A percentile compares a stretch with the other conserved stretches of the same genome.
Conservation (phyloP, 202 grass and related monocot species). For the Cymbopogon flexuosus region DNA sequence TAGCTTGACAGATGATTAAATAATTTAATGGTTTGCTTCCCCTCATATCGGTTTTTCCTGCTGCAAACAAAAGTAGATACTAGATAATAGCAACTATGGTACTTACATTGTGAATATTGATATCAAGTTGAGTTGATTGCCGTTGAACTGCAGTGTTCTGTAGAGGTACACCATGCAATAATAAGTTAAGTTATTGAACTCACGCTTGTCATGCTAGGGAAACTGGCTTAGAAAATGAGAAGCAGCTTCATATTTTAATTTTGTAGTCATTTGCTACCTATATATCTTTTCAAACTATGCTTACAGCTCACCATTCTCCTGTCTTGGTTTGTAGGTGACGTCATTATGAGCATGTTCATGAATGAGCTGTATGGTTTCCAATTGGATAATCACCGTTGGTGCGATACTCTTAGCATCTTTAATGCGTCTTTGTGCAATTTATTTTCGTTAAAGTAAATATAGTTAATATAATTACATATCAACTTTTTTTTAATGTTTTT, state of each 20-base stretch:
- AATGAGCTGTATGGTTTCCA: constrained; percentile 97
- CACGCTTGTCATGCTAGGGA: neutral
- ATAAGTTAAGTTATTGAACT: neutral
- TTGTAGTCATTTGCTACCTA: constrained; percentile 25
- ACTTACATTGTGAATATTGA: neutral
- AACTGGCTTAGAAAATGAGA: neutral
- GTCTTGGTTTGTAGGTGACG: constrained; percentile 59
- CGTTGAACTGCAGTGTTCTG: neutral
- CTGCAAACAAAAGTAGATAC: neutral
- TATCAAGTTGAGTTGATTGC: neutral
- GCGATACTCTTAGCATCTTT: constrained; percentile 16
- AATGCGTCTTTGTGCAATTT: neutral
- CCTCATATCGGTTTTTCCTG: neutral
- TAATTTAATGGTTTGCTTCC: neutral
- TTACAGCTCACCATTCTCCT: constrained; percentile 25
- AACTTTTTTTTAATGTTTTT: neutral
- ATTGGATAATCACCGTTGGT: constrained; percentile 85
- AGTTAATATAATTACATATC: neutral
- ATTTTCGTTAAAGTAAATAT: neutral
- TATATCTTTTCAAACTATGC: constrained; percentile 18
- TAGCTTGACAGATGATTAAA: neutral
- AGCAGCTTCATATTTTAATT: neutral
- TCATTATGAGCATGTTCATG: constrained; percentile 94
- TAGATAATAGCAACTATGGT: neutral
- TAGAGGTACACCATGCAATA: neutral